phyloP scores from a whole-genome alignment of 352 stramenopile genomes.

The Phytophthora tubulina region DNA sequence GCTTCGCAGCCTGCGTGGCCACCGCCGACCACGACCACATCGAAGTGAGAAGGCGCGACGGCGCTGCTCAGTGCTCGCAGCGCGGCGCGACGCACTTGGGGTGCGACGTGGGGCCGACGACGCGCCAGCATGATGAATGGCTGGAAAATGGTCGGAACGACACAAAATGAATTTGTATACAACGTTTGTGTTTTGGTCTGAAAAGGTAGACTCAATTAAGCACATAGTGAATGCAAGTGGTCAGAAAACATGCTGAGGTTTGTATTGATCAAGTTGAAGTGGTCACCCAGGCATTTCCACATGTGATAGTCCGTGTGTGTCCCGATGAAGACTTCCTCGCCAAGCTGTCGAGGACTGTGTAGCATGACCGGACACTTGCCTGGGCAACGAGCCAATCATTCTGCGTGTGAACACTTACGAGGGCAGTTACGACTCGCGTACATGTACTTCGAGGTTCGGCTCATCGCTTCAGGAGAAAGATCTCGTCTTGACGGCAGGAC shows the following conservation, averaged over 20 bases:
- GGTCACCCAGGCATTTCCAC: neutral
- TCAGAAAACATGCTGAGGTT: constrained; percentile 3
- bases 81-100: constrained; percentile 20
- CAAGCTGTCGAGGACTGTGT: too few relatives aligned
- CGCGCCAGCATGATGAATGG: constrained; percentile 41
- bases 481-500: too few relatives aligned
- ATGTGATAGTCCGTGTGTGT: too few relatives aligned
- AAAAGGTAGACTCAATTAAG: neutral
- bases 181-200: constrained; percentile 4
- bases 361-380: too few relatives aligned
- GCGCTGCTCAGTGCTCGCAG: constrained; percentile 28
- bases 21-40: constrained; percentile 71
- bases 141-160: constrained; percentile 25
- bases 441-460: too few relatives aligned
- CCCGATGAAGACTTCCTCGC: too few relatives aligned
- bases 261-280: constrained; percentile 22
- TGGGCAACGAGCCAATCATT: too few relatives aligned
- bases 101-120: constrained; percentile 21
- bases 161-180: constrained; percentile 2
- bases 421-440: too few relatives aligned
- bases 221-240: neutral
- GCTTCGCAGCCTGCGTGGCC: constrained; percentile 73
- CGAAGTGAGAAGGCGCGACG: constrained; percentile 37
- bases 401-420: too few relatives aligned
- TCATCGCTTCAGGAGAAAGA: too few relatives aligned